Evolutionary conservation across 768 basidiomycete species (phyloP), one percentile per base, ranked within the genome.

Genomic region (Amanita inopinata): DNA sequence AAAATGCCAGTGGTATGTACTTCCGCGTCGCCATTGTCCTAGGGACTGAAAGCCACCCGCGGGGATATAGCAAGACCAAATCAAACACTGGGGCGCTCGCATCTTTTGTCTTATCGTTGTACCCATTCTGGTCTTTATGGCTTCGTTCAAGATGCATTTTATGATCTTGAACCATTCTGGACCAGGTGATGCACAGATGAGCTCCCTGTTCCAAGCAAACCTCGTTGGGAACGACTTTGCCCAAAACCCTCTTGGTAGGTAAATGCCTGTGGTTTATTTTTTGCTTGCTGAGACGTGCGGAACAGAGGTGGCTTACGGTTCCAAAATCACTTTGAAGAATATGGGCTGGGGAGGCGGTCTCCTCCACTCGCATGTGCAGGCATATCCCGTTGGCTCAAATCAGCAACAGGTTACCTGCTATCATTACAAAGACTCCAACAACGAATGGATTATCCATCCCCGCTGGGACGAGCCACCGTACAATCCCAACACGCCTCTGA

Each of bases 401-500:
- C 96, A 98, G 57, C 96, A 98, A 54, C 96, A 99, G 61, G 80
- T 98, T 3, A 98, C 96, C 0, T 99, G 96, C 62, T 99, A 98
- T 60, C 96, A 99, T 65, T 98, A 99, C 76, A 97, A 96, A 65
- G 96, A 98, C 56, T 79, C 82, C 36, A 99, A 99, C 72, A 99
- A 99, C 65, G 71, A 97, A 33, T 98, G 90, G 85, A 53, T 65
- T 12, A 57, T 98, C 50, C 67, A 81, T 1, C 91, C 90, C 4
- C 69, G 67, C 1, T 97, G 94, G 96, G 76, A 83, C 24, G 77
- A 83, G 46, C 66, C 76, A 0, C 56, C 60, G 1, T 76, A 83
- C 54, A 72, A 89, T 52, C 76, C 75, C 3, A 73, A 84, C 39
- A 77, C 71, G 38, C 73, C 74, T 4, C 61, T 97, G 40, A 68